Conservation (phyloP, 805 yeast species). For the Tetrapisispora fleetii region DNA sequence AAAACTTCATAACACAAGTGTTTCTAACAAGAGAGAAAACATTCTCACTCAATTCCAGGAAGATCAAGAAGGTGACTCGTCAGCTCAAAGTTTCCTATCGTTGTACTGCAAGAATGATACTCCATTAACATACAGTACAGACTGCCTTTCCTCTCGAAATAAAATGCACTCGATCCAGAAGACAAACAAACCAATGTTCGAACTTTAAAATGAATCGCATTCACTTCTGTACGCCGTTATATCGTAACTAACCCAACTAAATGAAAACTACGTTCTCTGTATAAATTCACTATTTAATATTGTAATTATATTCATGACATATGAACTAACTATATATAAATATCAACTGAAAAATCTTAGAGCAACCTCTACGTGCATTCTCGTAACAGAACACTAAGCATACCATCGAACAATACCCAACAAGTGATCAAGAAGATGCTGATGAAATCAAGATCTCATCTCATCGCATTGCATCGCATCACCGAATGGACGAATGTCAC, state of each 20-base stretch:
- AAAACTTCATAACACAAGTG: neutral
- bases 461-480: too few relatives aligned
- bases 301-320: neutral
- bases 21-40: slow-evolving; percentile 1
- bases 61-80: neutral
- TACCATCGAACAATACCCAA: too few relatives aligned
- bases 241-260: neutral
- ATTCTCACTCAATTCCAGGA: slow-evolving; percentile 8
- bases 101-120: neutral
- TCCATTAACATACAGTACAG: neutral
- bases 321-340: too few relatives aligned
- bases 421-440: too few relatives aligned
- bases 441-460: too few relatives aligned
- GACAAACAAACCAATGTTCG: neutral
- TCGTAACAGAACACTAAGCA: too few relatives aligned
- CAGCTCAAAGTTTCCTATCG: neutral
- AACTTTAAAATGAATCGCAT: neutral
- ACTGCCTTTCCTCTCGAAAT: neutral
- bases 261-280: too few relatives aligned
- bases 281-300: too few relatives aligned
- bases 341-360: too few relatives aligned
- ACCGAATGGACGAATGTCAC: too few relatives aligned
- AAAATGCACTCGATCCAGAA: neutral
- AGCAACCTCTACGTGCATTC: too few relatives aligned
- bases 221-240: too few relatives aligned